phyloP scores from a whole-genome alignment of 2,329 filamentous ascomycete species.

The Orbilia oligospora region DNA sequence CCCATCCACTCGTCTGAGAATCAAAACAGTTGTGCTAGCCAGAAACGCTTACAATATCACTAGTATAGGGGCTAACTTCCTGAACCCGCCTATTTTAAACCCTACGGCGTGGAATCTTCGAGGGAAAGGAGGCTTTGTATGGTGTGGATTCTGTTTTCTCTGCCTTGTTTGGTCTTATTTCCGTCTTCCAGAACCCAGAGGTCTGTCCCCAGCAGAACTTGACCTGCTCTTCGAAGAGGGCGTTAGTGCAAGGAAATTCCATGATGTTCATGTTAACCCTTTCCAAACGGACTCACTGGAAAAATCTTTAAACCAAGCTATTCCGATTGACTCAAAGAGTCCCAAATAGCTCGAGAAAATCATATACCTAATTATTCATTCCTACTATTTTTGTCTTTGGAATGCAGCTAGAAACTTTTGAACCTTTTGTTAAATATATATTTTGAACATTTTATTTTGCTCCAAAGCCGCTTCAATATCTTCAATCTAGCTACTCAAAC shows the following conservation, averaged over 20 bases:
- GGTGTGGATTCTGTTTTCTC: conserved; percentile 66
- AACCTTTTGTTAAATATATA: too few species aligned
- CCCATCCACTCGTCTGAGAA: conserved; percentile 72
- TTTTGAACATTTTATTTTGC: too few species aligned
- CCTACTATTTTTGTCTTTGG: too few species aligned
- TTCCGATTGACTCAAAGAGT: too few species aligned
- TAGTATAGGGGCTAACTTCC: conserved; percentile 68
- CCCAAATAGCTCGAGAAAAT: too few species aligned
- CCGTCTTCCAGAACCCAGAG: conserved; percentile 67
- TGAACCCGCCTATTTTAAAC: conserved; percentile 67
- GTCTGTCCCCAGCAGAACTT: too few species aligned
- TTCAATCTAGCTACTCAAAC: too few species aligned
- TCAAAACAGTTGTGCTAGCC: conserved; percentile 72
- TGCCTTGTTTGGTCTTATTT: conserved; percentile 67
- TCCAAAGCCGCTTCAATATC: too few species aligned
- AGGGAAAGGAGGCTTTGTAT: conserved; percentile 68
- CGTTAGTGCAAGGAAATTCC: conserved; percentile 66
- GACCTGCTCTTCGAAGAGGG: conserved; percentile 57
- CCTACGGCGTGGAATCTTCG: conserved; percentile 67
- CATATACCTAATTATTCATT: too few species aligned
- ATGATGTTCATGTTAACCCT: conserved; percentile 61
- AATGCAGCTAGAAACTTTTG: too few species aligned
- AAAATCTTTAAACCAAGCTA: neutral
- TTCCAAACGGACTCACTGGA: conserved; percentile 6
- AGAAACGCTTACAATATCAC: conserved; percentile 71